These are phyloP conservation scores for Earliella scabrosa DNA, from an alignment of 1,284 basidiomycete genomes.

Conservation along the genomic window DNA sequence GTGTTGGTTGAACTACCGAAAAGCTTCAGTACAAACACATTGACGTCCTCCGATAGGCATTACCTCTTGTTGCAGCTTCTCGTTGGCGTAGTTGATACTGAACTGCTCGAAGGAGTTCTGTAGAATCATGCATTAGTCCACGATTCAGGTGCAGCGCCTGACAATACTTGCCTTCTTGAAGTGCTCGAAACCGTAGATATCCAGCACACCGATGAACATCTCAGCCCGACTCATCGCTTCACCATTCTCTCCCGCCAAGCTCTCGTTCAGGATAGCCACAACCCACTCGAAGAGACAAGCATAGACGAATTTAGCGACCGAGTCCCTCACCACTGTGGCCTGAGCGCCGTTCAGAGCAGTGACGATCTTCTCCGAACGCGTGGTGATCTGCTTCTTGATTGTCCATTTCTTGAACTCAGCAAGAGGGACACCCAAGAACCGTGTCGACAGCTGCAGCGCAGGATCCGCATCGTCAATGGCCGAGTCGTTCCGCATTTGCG, in stretches of 20 bases:
- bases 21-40: not conserved
- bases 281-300: constrained; percentile 99
- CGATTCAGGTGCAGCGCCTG: constrained; percentile 1
- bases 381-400: constrained; percentile 96
- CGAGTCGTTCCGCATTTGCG: constrained; percentile 82
- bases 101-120: constrained; percentile 99
- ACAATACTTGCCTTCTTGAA: constrained; percentile 79
- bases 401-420: constrained; percentile 99
- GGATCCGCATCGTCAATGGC: constrained; percentile 86
- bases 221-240: constrained; percentile 86
- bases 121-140: constrained; percentile 9
- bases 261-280: constrained; percentile 96
- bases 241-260: constrained; percentile 88
- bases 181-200: constrained; percentile 97
- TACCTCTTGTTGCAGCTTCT: constrained; percentile 96
- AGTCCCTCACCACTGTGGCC: constrained; percentile 95
- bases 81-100: constrained; percentile 99
- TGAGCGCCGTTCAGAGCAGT: constrained; percentile 86
- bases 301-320: constrained; percentile 98
- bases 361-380: constrained; percentile 95
- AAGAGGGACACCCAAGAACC: constrained; percentile 89
- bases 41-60: no score
- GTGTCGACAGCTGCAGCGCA: constrained; percentile 81
- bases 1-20: constrained; percentile 88
- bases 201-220: constrained; percentile 99